Evolutionary conservation across 768 basidiomycete genomes (phyloP).

Genomic region (Neoboletus subvelutipes): DNA sequence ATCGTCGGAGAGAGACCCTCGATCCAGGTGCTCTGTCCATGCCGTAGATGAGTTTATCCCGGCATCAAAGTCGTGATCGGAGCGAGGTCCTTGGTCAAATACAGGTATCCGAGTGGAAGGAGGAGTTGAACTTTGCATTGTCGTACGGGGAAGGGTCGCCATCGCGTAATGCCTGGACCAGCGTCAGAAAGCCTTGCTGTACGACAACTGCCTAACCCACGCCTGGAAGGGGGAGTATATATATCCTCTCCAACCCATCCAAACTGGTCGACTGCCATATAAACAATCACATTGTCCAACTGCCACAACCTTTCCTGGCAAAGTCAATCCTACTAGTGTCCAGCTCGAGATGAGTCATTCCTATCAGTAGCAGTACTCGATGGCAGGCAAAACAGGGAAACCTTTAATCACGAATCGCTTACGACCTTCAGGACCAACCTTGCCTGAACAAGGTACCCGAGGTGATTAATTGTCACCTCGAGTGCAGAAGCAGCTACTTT

Average conservation of each 20-base stretch:
- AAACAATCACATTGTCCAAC: constrained; percentile 1
- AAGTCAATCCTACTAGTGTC: neutral
- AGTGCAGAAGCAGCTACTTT: neutral
- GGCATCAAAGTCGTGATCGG: constrained; percentile 58
- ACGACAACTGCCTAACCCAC: neutral
- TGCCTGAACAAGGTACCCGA: constrained; percentile 9
- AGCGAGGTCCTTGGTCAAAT: constrained; percentile 29
- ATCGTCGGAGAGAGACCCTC: constrained; percentile 48
- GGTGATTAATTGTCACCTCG: neutral
- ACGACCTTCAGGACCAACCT: constrained; percentile 3
- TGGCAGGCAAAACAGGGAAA: neutral
- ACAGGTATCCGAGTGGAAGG: constrained; percentile 6
- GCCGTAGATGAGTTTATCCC: constrained; percentile 77
- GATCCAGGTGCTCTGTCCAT: constrained; percentile 66
- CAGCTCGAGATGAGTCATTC: neutral
- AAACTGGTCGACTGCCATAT: constrained; percentile 6
- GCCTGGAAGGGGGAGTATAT: neutral
- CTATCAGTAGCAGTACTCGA: neutral
- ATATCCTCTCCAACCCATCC: constrained; percentile 2
- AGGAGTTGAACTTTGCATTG: constrained; percentile 26
- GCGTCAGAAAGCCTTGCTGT: neutral
- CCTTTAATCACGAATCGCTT: neutral
- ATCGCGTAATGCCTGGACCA: constrained; percentile 22
- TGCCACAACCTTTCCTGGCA: neutral
- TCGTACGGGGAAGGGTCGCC: constrained; percentile 38